phyloP scores from a whole-genome alignment of 441 rosid species.

The Hypseocharis bilobata region DNA sequence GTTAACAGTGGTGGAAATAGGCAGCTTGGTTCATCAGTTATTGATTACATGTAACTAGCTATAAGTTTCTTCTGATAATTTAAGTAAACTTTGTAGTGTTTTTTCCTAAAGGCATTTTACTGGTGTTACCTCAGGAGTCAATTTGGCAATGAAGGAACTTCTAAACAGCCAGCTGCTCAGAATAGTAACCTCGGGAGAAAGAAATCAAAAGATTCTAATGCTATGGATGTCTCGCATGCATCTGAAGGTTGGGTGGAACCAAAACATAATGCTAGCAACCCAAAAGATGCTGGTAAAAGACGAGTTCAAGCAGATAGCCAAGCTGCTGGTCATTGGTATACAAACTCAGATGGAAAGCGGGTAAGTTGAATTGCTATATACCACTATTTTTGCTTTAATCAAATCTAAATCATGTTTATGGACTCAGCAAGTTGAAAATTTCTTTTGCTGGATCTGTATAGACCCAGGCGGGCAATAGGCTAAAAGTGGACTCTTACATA shows the following conservation, averaged over 20 bases:
- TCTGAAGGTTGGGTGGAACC: constrained; percentile 58
- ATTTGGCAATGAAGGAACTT: constrained; percentile 44
- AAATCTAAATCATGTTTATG: not conserved
- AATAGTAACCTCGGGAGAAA: constrained; percentile 25
- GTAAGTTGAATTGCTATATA: constrained; percentile 25
- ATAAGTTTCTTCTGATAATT: constrained; percentile 6
- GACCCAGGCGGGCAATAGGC: not conserved
- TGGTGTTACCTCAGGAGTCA: constrained; percentile 49
- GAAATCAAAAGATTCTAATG: constrained; percentile 35
- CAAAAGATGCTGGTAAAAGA: constrained; percentile 71
- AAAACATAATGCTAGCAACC: constrained; percentile 32
- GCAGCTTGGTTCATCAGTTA: constrained; percentile 32
- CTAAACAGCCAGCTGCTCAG: constrained; percentile 29
- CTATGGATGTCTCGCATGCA: constrained; percentile 22
- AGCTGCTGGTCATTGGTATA: constrained; percentile 72
- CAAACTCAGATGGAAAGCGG: constrained; percentile 71
- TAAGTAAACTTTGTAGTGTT: not conserved
- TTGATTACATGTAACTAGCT: constrained; percentile 57
- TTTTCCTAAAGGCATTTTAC: not conserved
- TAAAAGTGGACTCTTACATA: too few species aligned
- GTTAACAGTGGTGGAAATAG: constrained; percentile 27
- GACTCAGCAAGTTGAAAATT: not conserved
- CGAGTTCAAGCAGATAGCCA: constrained; percentile 58
- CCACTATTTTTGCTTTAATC: not conserved
- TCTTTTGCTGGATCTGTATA: not conserved